Evolutionary conservation across 176 grass and related monocot species (phyloP).

Genomic region (Carex cristatella): DNA sequence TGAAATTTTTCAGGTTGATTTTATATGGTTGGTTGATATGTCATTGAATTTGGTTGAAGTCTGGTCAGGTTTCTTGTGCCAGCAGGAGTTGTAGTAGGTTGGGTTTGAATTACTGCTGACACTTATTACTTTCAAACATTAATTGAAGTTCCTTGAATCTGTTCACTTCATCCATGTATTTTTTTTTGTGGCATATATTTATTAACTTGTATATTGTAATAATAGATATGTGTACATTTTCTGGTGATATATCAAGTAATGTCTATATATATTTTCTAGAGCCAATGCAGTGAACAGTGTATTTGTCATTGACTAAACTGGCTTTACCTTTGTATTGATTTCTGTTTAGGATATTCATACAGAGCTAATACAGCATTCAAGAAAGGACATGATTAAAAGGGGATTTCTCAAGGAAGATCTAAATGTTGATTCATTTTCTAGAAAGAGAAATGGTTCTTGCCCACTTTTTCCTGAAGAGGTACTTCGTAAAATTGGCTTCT

Average conservation of each 20-base stretch:
- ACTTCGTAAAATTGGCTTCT: neutral
- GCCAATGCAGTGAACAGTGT: neutral
- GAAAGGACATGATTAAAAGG: constrained; percentile 84
- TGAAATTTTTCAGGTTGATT: constrained; percentile 87
- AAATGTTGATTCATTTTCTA: constrained; percentile 69
- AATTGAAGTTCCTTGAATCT: neutral
- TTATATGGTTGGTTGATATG: constrained; percentile 2
- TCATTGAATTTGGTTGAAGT: neutral
- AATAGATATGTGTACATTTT: neutral
- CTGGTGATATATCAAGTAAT: neutral
- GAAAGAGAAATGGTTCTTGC: constrained; percentile 81
- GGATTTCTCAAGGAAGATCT: constrained; percentile 70
- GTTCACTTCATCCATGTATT: neutral
- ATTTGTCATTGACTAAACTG: constrained; percentile 19
- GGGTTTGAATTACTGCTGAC: neutral
- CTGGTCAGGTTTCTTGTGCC: neutral
- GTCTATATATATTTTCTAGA: neutral
- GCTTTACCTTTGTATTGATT: constrained; percentile 21
- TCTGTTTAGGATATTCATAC: constrained; percentile 82
- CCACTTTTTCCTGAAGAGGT: constrained; percentile 99
- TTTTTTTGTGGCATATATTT: neutral
- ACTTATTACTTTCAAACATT: neutral
- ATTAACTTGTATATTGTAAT: neutral
- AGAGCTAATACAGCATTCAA: constrained; percentile 90
- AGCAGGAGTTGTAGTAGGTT: neutral